Evolutionary conservation across 371 early-diverging fungal species (phyloP).

Genomic region (Mortierella sp.): DNA sequence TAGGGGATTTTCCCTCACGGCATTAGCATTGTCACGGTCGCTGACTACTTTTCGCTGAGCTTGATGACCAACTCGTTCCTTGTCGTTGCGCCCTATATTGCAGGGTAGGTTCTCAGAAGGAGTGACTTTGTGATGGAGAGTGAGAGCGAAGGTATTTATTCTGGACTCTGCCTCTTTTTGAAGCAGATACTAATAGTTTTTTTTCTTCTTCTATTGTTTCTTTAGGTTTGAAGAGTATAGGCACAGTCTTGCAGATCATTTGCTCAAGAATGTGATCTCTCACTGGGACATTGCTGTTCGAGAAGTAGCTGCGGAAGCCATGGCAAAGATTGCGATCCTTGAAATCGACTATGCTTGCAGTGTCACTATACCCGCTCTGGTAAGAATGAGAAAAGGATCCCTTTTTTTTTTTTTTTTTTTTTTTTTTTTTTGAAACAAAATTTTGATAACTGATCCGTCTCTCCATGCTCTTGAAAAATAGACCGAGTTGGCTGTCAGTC

Average conservation of each 20-base stretch:
- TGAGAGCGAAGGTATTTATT: neutral
- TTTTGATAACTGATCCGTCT: too few relatives aligned
- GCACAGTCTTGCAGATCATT: constrained; percentile 75
- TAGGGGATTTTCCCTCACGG: constrained; percentile 93
- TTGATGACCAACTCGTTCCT: constrained; percentile 80
- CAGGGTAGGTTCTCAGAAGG: constrained; percentile 76
- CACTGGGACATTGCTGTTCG: constrained; percentile 94
- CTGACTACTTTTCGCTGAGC: constrained; percentile 93
- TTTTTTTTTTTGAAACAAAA: neutral
- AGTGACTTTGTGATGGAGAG: too few relatives aligned
- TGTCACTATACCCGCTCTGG: constrained; percentile 59
- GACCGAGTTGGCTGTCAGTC: constrained; percentile 65
- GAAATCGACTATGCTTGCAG: constrained; percentile 67
- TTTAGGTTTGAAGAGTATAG: constrained; percentile 80
- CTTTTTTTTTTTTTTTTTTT: neutral
- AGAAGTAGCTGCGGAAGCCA: constrained; percentile 75
- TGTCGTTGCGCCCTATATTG: constrained; percentile 73
- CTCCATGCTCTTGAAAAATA: constrained; percentile 34
- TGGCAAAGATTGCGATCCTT: constrained; percentile 69
- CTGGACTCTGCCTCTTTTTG: too few relatives aligned
- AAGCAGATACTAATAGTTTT: neutral
- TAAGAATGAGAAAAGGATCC: constrained; percentile 21
- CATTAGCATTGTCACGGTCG: constrained; percentile 87
- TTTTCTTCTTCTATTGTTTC: neutral
- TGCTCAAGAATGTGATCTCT: constrained; percentile 64